Evolutionary conservation across 2,329 filamentous ascomycete genomes (phyloP).

Genomic region (Talaromyces sp.): DNA sequence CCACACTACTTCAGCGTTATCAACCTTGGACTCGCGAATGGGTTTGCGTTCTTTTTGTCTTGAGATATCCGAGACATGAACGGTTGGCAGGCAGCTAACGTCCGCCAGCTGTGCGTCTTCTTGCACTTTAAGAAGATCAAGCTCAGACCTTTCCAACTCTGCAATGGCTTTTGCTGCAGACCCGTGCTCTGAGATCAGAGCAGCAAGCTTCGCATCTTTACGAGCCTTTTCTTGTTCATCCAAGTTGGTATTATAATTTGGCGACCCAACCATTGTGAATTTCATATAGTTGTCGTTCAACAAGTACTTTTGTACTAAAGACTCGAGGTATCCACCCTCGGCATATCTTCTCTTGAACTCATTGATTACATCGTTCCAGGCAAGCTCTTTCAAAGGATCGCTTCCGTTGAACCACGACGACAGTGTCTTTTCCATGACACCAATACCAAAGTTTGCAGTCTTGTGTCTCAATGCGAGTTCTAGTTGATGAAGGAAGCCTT

Average conservation of each 20-base stretch:
- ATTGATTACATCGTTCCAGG: slow-evolving; percentile 85
- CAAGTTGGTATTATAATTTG: slow-evolving; percentile 70
- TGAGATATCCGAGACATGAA: slow-evolving; percentile 86
- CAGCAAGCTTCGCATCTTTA: slow-evolving; percentile 70
- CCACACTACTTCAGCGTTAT: slow-evolving; percentile 76
- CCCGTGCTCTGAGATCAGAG: slow-evolving; percentile 66
- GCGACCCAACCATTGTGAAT: slow-evolving; percentile 90
- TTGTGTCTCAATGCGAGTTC: slow-evolving; percentile 95
- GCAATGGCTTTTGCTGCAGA: slow-evolving; percentile 69
- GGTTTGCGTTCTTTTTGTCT: slow-evolving; percentile 73
- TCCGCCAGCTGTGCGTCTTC: slow-evolving; percentile 81
- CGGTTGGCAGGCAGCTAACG: slow-evolving; percentile 80
- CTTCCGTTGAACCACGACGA: slow-evolving; percentile 94
- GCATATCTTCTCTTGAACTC: slow-evolving; percentile 77
- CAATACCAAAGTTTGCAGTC: slow-evolving; percentile 91
- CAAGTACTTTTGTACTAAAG: slow-evolving; percentile 83
- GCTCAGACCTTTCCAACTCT: slow-evolving; percentile 72
- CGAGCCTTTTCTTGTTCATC: slow-evolving; percentile 73
- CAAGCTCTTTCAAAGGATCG: slow-evolving; percentile 84
- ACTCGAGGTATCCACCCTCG: slow-evolving; percentile 76
- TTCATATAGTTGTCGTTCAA: slow-evolving; percentile 82
- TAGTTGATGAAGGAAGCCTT: slow-evolving; percentile 88
- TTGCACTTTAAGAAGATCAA: slow-evolving; percentile 77
- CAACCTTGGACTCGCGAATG: slow-evolving; percentile 56
- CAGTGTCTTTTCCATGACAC: slow-evolving; percentile 81